phyloP scores from a whole-genome alignment of 2,329 filamentous ascomycete genomes.

The Epichloe bromicola region DNA sequence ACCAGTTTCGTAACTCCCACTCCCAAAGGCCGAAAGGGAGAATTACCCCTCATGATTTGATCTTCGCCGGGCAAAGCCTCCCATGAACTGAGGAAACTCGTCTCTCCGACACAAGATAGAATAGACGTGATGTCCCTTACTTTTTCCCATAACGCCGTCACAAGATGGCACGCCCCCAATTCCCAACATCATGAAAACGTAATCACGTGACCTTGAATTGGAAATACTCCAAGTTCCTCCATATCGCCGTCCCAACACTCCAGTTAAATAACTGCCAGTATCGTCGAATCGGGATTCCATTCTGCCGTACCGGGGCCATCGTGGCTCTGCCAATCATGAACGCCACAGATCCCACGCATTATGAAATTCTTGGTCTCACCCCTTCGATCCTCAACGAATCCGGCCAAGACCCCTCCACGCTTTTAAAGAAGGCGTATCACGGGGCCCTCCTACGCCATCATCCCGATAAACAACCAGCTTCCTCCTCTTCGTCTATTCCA shows the following conservation, averaged over 20 bases:
- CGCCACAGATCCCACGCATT: conserved; percentile 33
- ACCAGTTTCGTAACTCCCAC: background rate
- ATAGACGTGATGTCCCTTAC: no score
- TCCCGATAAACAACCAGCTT: conserved; percentile 39
- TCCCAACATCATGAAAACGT: background rate
- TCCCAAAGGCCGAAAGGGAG: no score
- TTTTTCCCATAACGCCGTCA: no score
- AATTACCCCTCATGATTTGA: no score
- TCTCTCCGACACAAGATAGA: no score
- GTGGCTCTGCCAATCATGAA: background rate
- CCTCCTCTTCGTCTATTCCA: conserved; percentile 3
- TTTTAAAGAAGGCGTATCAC: conserved; percentile 51
- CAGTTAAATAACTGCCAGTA: no score
- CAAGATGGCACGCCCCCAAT: background rate
- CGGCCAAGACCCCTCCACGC: conserved; percentile 27
- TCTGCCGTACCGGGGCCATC: no score
- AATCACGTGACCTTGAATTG: conserved; percentile 5
- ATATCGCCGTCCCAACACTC: background rate
- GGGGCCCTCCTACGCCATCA: conserved; percentile 52
- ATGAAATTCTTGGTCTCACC: conserved; percentile 46
- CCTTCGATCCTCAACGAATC: conserved; percentile 30
- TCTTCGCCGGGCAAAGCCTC: no score
- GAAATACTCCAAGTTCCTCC: background rate
- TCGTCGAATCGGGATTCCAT: background rate
- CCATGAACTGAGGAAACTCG: no score